phyloP scores from a whole-genome alignment of 306 rosid species.

The Rosa chinensis region DNA sequence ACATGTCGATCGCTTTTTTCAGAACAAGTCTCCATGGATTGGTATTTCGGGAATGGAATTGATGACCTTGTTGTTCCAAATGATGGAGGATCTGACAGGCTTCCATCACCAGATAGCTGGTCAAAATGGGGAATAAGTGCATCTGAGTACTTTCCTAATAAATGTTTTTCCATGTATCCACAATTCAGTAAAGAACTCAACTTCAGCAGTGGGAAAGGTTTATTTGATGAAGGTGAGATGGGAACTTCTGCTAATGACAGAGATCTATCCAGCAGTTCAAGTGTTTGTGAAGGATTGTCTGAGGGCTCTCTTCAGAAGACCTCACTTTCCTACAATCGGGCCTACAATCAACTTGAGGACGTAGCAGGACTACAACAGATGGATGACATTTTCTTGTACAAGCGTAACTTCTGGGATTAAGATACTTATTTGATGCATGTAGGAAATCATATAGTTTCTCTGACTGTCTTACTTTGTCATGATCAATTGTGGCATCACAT shows the following conservation, averaged over 20 bases:
- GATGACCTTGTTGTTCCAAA: conserved; percentile 52
- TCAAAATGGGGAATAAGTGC: conserved; percentile 59
- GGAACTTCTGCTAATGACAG: conserved; percentile 43
- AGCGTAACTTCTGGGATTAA: conserved; percentile 66
- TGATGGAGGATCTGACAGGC: conserved; percentile 48
- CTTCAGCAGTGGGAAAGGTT: conserved; percentile 34
- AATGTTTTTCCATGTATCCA: conserved; percentile 32
- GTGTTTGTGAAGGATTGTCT: conserved; percentile 48
- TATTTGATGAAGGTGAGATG: conserved; percentile 40
- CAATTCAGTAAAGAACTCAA: conserved; percentile 34
- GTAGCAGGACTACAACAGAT: conserved; percentile 48
- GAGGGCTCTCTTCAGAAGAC: conserved; percentile 45
- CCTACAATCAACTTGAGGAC: conserved; percentile 49
- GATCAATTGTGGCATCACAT: conserved; percentile 34
- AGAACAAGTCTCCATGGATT: conserved; percentile 60
- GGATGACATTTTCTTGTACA: conserved; percentile 82
- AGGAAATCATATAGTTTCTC: conserved; percentile 45
- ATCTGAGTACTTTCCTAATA: conserved; percentile 36
- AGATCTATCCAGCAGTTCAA: conserved; percentile 54
- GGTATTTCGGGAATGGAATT: conserved; percentile 45
- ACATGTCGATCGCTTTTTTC: conserved; percentile 5
- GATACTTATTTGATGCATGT: conserved; percentile 56
- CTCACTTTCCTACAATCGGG: conserved; percentile 28
- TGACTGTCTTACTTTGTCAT: conserved; percentile 37
- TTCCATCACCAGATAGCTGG: conserved; percentile 67